These are phyloP conservation scores for Globisporangium nunn DNA, from an alignment of 352 stramenopile species.

Conservation along the genomic window DNA sequence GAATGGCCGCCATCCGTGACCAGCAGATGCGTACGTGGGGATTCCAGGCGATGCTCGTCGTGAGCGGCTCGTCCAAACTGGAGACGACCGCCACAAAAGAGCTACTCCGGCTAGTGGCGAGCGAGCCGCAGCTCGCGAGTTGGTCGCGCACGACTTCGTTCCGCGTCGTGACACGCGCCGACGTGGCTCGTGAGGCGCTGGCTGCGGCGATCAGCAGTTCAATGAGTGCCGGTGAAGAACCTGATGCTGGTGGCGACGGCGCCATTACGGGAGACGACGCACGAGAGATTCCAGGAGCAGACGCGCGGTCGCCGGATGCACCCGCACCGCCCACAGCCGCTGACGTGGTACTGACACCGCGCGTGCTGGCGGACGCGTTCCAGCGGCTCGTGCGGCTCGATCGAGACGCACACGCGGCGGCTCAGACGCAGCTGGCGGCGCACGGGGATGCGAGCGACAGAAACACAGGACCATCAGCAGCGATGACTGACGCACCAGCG, in stretches of 20 bases:
- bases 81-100: slow-evolving; percentile 22
- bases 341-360: slow-evolving; percentile 15
- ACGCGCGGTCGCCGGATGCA: background rate
- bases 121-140: slow-evolving; percentile 16
- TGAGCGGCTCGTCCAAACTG: slow-evolving; percentile 27
- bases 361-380: slow-evolving; percentile 36
- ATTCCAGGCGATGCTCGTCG: slow-evolving; percentile 43
- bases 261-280: too few species aligned
- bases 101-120: slow-evolving; percentile 20
- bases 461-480: background rate
- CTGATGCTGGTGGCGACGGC: background rate
- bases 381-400: slow-evolving; percentile 40
- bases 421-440: background rate
- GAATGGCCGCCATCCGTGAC: too few species aligned
- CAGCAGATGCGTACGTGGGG: slow-evolving; percentile 18
- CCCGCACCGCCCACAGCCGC: too few species aligned
- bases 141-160: slow-evolving; percentile 31
- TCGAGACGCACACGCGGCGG: slow-evolving; percentile 13
- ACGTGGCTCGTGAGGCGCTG: slow-evolving; percentile 21
- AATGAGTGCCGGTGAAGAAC: background rate
- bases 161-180: slow-evolving; percentile 29
- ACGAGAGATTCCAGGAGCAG: background rate
- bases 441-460: background rate
- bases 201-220: background rate
- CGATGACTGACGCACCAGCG: background rate